phyloP scores from a whole-genome alignment of 2,329 filamentous ascomycete species.

The Phoma sp. region DNA sequence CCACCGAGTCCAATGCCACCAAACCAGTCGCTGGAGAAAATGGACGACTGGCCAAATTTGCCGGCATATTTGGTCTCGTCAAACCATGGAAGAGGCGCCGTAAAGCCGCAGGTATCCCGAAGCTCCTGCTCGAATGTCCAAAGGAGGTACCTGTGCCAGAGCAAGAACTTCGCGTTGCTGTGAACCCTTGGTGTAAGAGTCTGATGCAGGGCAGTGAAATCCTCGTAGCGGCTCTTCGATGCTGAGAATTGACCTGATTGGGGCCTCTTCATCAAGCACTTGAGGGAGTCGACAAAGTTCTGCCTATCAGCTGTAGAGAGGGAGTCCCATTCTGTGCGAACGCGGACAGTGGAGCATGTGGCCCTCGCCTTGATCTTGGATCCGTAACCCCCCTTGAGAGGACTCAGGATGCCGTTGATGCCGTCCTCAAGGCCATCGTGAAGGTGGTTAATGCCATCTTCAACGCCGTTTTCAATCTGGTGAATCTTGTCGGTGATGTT shows the following conservation, averaged over 20 bases:
- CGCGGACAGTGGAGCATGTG: constrained; percentile 33
- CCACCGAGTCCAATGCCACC: constrained; percentile 33
- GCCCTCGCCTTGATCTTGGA: background rate
- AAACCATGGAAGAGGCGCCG: constrained; percentile 47
- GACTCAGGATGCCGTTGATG: background rate
- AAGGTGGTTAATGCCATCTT: background rate
- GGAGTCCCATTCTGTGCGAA: constrained; percentile 42
- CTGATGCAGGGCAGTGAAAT: constrained; percentile 43
- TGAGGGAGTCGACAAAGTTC: constrained; percentile 35
- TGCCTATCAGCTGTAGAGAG: constrained; percentile 28
- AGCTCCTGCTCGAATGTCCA: constrained; percentile 52
- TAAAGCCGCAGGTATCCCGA: constrained; percentile 51
- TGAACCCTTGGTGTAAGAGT: constrained; percentile 42
- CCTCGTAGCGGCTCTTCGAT: constrained; percentile 42
- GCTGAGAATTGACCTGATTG: constrained; percentile 33
- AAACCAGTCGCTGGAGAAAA: constrained; percentile 40
- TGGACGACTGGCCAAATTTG: constrained; percentile 35
- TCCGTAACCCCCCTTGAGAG: background rate
- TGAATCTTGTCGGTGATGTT: constrained; percentile 15
- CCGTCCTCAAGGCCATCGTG: background rate
- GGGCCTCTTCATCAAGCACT: constrained; percentile 34
- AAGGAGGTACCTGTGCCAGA: constrained; percentile 53
- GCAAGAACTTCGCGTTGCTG: constrained; percentile 45
- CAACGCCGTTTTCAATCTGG: background rate
- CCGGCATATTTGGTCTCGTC: constrained; percentile 45